Base-by-base conservation (phyloP, 805 yeast genomes). In the Vanderwaltozyma verrucispora region DNA sequence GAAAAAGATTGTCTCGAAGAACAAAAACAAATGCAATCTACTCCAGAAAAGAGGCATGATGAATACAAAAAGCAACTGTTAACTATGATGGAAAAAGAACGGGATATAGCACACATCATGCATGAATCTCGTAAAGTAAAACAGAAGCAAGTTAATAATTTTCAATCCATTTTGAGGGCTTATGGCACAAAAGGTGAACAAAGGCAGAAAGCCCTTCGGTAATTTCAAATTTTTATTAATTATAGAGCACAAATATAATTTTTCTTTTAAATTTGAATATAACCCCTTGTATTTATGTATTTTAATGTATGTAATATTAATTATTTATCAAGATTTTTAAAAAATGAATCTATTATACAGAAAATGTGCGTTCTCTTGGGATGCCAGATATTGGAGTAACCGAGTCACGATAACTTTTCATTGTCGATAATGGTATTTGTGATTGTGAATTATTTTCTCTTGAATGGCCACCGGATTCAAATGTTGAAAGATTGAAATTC, bases 401-500 rank as follows among this genome's bases (percentile, higher is more conserved):
- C 5, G 11, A 8, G 11, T 24, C n/a, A 12, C 13, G 11, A 4
- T 13, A 8, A 8, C 4, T 27, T 5, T 27, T 17, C 8, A 27
- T 9, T 6, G 4, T 7, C 5, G 14, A 8, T 5, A 25, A 5
- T 5, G 28, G 13, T 25, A 5, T 14, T 5, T 17, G 12, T 29
- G 11, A 5, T 17, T 8, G 14, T 5, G 20, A 29, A 8, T 29
- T 8, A 29, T 16, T 9, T 29, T 29, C 12, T 16, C 4, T 4
- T 14, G 17, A 14, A 28, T 28, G 9, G 17, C n/a, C 11, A 8
- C 27, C n/a, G 7, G n/a, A 24, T 10, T 24, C 28, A 12, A 11
- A 31, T 4, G 24, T 5, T 3, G 32, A 20, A 9, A 35, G 33
- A 18, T 32, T 32, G 13, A 44, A 46, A 28, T 44, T 38, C 32